Evolutionary conservation across 1,284 basidiomycete species (phyloP), one percentile per base, ranked within the genome.

Genomic region (Xerocomus cyaneibrunnescens): DNA sequence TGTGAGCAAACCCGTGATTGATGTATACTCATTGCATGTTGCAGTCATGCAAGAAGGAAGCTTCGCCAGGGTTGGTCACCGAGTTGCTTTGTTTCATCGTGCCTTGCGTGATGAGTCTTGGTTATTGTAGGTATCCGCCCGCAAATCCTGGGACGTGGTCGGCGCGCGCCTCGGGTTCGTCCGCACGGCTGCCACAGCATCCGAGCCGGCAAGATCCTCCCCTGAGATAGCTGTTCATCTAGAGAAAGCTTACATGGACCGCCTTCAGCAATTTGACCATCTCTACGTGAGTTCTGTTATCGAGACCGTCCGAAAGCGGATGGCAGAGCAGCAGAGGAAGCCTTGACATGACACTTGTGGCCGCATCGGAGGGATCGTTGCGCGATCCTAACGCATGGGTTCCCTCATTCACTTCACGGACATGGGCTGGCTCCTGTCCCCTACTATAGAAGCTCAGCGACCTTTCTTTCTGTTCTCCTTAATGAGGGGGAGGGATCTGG

Each of bases 21-120:
- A 71, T 44, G 46, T 69, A 12, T 70, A 69, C 41, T 52, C 64
- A 1, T 46, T 69, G 49, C 67, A 70, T 47, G 64, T 64, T 39
- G 62, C 67, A 5, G 58, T 67, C 55, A 70, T 70, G 68, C 64
- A 69, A 42, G 62, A 66, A 55, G 67, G 66, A 50, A 70, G 64
- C 21, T 66, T 62, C 31, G 40, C 57, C 10, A 59, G 65, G 62
- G 65, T 71, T 31, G 14, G 59, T 65, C 30, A 8, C 50, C 31
- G 31, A 49, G 39, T 27, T 54, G n/a, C 59, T 51, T 40, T 25
- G 23, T 45, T 50, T 49, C 35, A 28, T 30, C 30, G 27, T 45
- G 44, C n/a, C 12, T 13, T 37, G 25, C 13, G 27, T 54, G 48
- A 52, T 37, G 27, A 51, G 23, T 16, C 38, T 48, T 43, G 1